These are phyloP conservation scores for Dendrobium nobile DNA, from an alignment of 106 monocot species.

Conservation along the genomic window DNA sequence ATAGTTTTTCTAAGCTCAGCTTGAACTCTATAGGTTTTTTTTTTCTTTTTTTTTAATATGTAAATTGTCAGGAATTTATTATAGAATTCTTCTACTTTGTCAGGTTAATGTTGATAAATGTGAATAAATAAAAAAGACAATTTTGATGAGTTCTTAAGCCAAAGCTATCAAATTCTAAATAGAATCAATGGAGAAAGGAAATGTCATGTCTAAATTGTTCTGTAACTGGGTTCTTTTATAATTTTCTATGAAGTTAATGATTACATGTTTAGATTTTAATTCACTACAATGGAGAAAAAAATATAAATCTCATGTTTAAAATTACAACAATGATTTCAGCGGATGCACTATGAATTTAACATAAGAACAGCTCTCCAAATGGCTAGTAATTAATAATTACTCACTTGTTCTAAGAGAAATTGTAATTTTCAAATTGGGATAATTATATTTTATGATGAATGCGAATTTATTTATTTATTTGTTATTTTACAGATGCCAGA, in stretches of 20 bases:
- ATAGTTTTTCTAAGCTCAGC: conserved; percentile 10
- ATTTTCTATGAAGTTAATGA: background rate
- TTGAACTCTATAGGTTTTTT: background rate
- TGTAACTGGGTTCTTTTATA: background rate
- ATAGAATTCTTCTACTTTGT: background rate
- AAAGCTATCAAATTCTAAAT: conserved; percentile 59
- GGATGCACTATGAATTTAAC: conserved; percentile 80
- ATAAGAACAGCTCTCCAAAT: conserved; percentile 45
- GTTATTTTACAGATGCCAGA: conserved; percentile 45
- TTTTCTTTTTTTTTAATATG: background rate
- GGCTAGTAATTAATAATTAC: conserved; percentile 31
- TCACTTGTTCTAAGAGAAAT: background rate
- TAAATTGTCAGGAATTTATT: too few relatives aligned
- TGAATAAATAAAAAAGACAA: conserved; percentile 37
- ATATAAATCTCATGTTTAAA: conserved; percentile 67
- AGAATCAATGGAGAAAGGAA: conserved; percentile 78
- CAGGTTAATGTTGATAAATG: conserved; percentile 81
- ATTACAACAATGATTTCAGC: conserved; percentile 58
- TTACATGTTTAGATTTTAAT: background rate
- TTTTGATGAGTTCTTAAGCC: conserved; percentile 40
- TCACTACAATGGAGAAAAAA: conserved; percentile 46
- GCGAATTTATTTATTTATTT: background rate
- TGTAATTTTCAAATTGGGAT: conserved; percentile 2
- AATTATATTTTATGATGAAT: background rate
- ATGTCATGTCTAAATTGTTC: background rate